Percentiles rank a stretch among this genome's conserved stretches.
Conservation (phyloP, 1,284 basidiomycete species). For the Ustilago shanxiensis region DNA sequence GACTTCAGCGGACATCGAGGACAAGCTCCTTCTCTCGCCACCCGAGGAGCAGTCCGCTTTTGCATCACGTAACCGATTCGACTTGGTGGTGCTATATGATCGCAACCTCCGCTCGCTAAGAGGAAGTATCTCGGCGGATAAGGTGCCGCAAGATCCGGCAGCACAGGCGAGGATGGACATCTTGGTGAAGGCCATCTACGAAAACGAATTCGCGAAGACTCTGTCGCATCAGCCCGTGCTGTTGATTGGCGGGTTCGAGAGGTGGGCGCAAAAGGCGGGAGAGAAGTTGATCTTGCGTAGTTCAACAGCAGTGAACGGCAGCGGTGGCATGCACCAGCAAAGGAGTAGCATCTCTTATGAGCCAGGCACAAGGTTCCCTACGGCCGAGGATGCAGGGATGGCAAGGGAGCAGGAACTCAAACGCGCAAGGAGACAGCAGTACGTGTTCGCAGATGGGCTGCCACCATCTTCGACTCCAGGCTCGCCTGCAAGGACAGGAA, state of each 20-base stretch:
- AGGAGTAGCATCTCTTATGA: slow-evolving; percentile 49
- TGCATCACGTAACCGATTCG: slow-evolving; percentile 84
- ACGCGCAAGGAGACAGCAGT: slow-evolving; percentile 45
- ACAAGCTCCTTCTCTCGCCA: slow-evolving; percentile 81
- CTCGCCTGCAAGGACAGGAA: slow-evolving; percentile 23
- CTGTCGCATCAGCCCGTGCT: slow-evolving; percentile 84
- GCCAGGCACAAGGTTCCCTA: slow-evolving; percentile 41
- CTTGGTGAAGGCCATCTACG: slow-evolving; percentile 57
- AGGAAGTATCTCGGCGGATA: slow-evolving; percentile 22
- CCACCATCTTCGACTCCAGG: slow-evolving; percentile 15
- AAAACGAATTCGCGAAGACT: slow-evolving; percentile 61
- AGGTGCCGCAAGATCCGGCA: slow-evolving; percentile 35
- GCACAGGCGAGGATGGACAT: slow-evolving; percentile 50
- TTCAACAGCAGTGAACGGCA: background rate
- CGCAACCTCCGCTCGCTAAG: slow-evolving; percentile 66
- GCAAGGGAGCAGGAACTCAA: slow-evolving; percentile 46
- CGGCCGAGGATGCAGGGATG: slow-evolving; percentile 35
- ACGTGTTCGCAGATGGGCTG: slow-evolving; percentile 36
- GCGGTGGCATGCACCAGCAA: background rate
- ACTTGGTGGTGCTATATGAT: slow-evolving; percentile 91
- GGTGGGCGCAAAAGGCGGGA: slow-evolving; percentile 81
- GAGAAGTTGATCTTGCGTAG: slow-evolving; percentile 72
- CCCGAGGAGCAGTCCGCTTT: slow-evolving; percentile 80
- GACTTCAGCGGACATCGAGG: slow-evolving; percentile 83
- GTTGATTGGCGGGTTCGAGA: slow-evolving; percentile 85